phyloP scores from a whole-genome alignment of 441 rosid genomes.

The Gossypium schwendimanii region DNA sequence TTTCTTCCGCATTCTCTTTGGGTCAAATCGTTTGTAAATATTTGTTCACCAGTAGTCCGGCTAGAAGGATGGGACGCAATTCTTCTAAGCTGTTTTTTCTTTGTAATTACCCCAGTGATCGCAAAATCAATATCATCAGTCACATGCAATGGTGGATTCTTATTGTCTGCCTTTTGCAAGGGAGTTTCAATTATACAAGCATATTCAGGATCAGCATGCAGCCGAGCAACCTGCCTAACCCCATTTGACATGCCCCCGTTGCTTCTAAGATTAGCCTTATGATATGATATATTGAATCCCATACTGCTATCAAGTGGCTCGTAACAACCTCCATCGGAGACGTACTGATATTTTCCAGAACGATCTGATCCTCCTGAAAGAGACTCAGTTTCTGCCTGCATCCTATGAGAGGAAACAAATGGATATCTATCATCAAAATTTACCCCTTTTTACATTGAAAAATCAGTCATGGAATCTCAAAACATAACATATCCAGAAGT shows the following conservation, averaged over 20 bases:
- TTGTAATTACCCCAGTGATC: constrained; percentile 23
- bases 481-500: neutral
- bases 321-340: constrained; percentile 52
- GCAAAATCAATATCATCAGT: constrained; percentile 32
- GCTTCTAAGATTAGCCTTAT: constrained; percentile 41
- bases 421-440: constrained; percentile 15
- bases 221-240: constrained; percentile 38
- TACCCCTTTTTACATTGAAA: constrained; percentile 7
- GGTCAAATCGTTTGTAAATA: constrained; percentile 25
- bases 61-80: constrained; percentile 40
- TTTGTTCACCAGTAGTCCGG: constrained; percentile 16
- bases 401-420: constrained; percentile 40
- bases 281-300: constrained; percentile 65
- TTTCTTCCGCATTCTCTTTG: constrained; percentile 31
- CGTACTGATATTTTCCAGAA: constrained; percentile 41
- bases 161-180: constrained; percentile 21
- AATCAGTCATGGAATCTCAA: neutral
- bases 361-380: constrained; percentile 54
- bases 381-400: constrained; percentile 57
- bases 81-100: constrained; percentile 40
- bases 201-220: constrained; percentile 41
- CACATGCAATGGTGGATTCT: constrained; percentile 20
- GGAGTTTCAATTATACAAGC: constrained; percentile 49
- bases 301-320: constrained; percentile 45
- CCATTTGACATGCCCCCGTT: constrained; percentile 32